These are phyloP conservation scores for Cercospora sesami DNA, from an alignment of 2,329 filamentous ascomycete genomes.

Conservation along the genomic window DNA sequence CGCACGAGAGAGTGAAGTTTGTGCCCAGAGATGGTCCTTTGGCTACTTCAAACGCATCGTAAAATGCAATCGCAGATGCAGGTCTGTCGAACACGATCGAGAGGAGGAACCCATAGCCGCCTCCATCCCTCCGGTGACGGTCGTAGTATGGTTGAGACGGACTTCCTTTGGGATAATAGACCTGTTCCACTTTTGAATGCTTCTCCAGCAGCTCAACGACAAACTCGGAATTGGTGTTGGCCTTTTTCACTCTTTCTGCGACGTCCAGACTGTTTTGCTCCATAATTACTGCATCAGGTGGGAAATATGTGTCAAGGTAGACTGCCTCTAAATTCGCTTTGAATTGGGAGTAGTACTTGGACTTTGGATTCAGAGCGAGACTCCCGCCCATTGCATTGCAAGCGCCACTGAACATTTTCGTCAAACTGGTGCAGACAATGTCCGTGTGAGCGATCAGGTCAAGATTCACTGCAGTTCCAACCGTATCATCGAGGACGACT, in stretches of 20 bases:
- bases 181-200: neutral
- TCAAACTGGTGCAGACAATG: neutral
- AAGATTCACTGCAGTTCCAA: neutral
- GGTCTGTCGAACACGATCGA: neutral
- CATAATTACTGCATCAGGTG: neutral
- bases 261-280: neutral
- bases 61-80: neutral
- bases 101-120: neutral
- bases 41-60: neutral
- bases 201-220: neutral
- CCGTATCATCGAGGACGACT: neutral
- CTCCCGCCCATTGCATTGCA: neutral
- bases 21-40: neutral
- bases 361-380: neutral
- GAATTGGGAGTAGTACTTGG: neutral
- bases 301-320: neutral
- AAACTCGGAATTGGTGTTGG: neutral
- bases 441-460: neutral
- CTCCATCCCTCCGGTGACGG: neutral
- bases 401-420: neutral
- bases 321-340: neutral
- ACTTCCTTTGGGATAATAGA: neutral
- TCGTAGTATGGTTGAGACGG: neutral
- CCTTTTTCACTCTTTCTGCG: neutral
- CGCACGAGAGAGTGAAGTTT: neutral